Evolutionary conservation across 768 basidiomycete genomes (phyloP).

Genomic region (Hypsizygus marmoreus): DNA sequence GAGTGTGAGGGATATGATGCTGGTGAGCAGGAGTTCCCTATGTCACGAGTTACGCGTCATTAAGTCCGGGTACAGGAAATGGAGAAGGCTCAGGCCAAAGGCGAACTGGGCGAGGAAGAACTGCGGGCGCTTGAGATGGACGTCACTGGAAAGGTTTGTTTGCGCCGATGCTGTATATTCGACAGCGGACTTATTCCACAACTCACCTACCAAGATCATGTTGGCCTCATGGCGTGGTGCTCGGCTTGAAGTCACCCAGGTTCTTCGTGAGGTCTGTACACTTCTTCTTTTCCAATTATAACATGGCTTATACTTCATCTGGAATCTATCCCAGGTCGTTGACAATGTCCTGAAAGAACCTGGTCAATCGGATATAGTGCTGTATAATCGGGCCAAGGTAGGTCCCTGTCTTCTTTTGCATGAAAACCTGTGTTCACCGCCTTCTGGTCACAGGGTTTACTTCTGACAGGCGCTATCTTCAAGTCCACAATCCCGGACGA

Average conservation of each 20-base stretch:
- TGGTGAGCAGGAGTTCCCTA: no score
- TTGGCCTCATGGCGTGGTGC: conserved; percentile 98
- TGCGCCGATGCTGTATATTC: conserved; percentile 1
- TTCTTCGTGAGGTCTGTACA: conserved; percentile 63
- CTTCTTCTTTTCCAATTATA: neutral
- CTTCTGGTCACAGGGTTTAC: conserved; percentile 59
- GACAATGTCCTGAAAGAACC: conserved; percentile 72
- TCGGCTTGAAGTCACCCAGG: conserved; percentile 90
- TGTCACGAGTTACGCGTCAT: no score
- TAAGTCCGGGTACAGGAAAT: no score
- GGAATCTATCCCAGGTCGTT: neutral
- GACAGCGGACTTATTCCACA: neutral
- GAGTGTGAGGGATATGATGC: conserved; percentile 78
- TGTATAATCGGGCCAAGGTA: conserved; percentile 87
- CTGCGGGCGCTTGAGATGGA: conserved; percentile 87
- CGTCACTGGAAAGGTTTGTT: conserved; percentile 82
- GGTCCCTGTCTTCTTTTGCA: conserved; percentile 10
- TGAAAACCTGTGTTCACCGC: neutral
- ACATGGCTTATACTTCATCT: conserved; percentile 5
- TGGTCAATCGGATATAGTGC: conserved; percentile 65
- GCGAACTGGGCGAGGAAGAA: conserved; percentile 86
- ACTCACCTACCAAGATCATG: conserved; percentile 60
- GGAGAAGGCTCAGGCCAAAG: conserved; percentile 86
- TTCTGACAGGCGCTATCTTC: conserved; percentile 89
- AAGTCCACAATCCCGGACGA: conserved; percentile 84